Evolutionary conservation across 306 rosid genomes (phyloP).

Genomic region (Hippophae tibetana): DNA sequence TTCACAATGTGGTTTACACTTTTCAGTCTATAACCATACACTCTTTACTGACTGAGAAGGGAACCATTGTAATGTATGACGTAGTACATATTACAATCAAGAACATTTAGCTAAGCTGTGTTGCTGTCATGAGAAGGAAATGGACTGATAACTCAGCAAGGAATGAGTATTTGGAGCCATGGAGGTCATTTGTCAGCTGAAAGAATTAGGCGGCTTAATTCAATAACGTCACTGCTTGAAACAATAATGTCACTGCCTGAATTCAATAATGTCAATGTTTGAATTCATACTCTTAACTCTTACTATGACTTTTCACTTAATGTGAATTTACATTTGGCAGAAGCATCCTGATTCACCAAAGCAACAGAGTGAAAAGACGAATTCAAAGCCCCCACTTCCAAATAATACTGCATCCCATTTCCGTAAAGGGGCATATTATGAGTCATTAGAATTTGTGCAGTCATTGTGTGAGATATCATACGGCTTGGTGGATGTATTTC

Average conservation of each 20-base stretch:
- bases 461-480: constrained; percentile 87
- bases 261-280: background rate
- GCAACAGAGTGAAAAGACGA: constrained; percentile 58
- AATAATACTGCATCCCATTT: constrained; percentile 42
- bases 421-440: constrained; percentile 89
- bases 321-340: constrained; percentile 33
- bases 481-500: constrained; percentile 95
- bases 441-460: constrained; percentile 85
- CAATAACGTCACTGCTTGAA: too few species aligned
- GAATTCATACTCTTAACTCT: background rate
- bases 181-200: background rate
- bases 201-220: background rate
- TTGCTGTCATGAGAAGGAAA: too few species aligned
- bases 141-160: too few species aligned
- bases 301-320: background rate
- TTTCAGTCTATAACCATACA: too few species aligned
- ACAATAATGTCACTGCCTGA: too few species aligned
- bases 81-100: too few species aligned
- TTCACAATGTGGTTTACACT: too few species aligned
- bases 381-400: constrained; percentile 82
- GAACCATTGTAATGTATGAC: too few species aligned
- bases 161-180: background rate
- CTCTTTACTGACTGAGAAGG: too few species aligned
- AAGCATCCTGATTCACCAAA: constrained; percentile 74
- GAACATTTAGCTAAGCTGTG: too few species aligned